phyloP scores from a whole-genome alignment of 73 alveolate genomes.

The Paramecium tetraurelia region DNA sequence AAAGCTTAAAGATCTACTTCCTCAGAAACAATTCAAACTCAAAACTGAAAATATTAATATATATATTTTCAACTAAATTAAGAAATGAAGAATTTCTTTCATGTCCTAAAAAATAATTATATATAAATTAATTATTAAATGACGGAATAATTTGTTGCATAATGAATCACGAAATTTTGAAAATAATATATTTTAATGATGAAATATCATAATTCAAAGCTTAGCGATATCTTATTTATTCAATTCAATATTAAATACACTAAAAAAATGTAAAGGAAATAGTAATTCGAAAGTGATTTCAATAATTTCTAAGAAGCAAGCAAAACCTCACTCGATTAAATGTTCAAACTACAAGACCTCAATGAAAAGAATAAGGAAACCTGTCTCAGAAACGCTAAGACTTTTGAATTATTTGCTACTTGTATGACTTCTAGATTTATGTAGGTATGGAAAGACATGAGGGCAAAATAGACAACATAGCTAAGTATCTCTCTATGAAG shows the following conservation, averaged over 20 bases:
- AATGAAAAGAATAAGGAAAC: not conserved
- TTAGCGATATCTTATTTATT: not conserved
- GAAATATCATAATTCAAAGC: not conserved
- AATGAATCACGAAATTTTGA: not conserved
- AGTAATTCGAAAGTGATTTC: constrained; percentile 3
- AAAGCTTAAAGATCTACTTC: not conserved
- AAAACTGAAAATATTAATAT: not conserved
- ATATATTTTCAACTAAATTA: not conserved
- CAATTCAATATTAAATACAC: not conserved
- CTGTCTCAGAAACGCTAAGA: not conserved
- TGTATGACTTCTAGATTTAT: not conserved
- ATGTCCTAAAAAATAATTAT: not conserved
- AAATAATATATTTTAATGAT: not conserved
- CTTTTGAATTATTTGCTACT: not conserved
- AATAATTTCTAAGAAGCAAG: not conserved
- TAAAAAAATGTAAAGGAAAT: constrained; percentile 1
- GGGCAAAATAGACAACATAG: not conserved
- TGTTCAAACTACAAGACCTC: not conserved
- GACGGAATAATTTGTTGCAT: not conserved
- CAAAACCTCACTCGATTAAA: not conserved
- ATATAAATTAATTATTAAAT: not conserved
- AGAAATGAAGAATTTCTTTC: not conserved
- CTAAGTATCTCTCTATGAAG: not conserved
- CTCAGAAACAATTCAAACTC: not conserved
- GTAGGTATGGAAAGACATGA: constrained; percentile 32